phyloP scores from a whole-genome alignment of 768 basidiomycete species.

The Hypsizygus marmoreus region DNA sequence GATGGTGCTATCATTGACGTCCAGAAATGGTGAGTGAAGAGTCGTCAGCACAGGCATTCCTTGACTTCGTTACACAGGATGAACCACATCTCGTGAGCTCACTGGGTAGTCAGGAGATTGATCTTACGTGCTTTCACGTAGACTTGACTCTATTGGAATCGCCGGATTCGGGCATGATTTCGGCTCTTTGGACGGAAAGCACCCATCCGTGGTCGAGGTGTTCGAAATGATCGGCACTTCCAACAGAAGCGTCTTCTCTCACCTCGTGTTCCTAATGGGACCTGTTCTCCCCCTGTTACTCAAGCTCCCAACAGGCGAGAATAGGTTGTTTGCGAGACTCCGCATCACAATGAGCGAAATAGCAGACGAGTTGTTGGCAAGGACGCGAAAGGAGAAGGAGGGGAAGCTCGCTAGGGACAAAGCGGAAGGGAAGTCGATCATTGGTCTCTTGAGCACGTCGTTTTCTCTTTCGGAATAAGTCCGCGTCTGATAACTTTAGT shows the following conservation, averaged over 20 bases:
- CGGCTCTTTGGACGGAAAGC: slow-evolving; percentile 49
- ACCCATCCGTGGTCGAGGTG: slow-evolving; percentile 38
- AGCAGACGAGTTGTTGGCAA: slow-evolving; percentile 39
- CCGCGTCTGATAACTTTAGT: background rate
- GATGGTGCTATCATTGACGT: slow-evolving; percentile 50
- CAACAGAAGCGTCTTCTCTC: slow-evolving; percentile 28
- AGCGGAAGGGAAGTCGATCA: slow-evolving; percentile 35
- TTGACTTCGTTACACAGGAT: slow-evolving; percentile 31
- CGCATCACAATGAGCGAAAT: slow-evolving; percentile 37
- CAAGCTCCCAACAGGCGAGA: slow-evolving; percentile 37
- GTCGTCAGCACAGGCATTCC: slow-evolving; percentile 37
- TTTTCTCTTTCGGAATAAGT: background rate
- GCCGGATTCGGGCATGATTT: slow-evolving; percentile 64
- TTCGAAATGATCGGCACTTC: slow-evolving; percentile 38
- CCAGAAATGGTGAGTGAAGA: slow-evolving; percentile 43
- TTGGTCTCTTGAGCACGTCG: slow-evolving; percentile 16
- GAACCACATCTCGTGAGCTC: slow-evolving; percentile 46
- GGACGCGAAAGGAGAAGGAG: slow-evolving; percentile 34
- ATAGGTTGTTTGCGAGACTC: slow-evolving; percentile 30
- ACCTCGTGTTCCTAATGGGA: slow-evolving; percentile 35
- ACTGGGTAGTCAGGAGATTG: no score
- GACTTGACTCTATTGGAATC: slow-evolving; percentile 59
- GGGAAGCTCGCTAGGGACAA: slow-evolving; percentile 18
- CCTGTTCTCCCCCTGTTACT: slow-evolving; percentile 36
- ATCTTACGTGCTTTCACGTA: slow-evolving; percentile 16